Evolutionary conservation across 176 grass and related monocot species (phyloP).

Genomic region (Zoysia japonica): DNA sequence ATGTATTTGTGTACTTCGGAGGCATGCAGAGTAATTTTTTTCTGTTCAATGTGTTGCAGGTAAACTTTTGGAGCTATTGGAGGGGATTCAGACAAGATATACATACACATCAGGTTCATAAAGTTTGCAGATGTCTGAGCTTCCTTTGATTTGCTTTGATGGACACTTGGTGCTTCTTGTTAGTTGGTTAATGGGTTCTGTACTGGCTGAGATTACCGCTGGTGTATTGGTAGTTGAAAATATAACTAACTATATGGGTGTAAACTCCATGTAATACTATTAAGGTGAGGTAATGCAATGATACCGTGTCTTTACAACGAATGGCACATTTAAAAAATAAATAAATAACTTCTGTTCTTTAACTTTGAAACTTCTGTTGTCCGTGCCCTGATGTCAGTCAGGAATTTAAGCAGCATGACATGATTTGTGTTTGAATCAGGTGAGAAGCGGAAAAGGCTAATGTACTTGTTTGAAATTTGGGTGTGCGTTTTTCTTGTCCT

Average conservation of each 20-base stretch:
- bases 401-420: not conserved
- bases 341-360: not conserved
- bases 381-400: not conserved
- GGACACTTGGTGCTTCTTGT: not conserved
- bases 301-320: not conserved
- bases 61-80: slow-evolving; percentile 86
- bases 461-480: not conserved
- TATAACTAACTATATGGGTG: slow-evolving; percentile 17
- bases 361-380: not conserved
- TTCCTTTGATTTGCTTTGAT: slow-evolving; percentile 23
- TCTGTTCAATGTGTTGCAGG: slow-evolving; percentile 42
- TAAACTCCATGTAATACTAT: slow-evolving; percentile 1
- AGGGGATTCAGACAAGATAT: slow-evolving; percentile 84
- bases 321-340: not conserved
- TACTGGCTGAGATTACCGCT: not conserved
- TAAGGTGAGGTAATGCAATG: not conserved
- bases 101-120: slow-evolving; percentile 94
- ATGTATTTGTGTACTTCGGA: not conserved
- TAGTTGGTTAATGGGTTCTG: slow-evolving; percentile 13
- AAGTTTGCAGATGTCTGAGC: not conserved
- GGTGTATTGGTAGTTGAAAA: not conserved
- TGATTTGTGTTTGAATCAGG: not conserved
- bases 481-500: not conserved
- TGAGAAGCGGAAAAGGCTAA: not conserved
- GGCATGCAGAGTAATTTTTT: not conserved